Conservation (phyloP, 2,329 filamentous ascomycete species). For the Cladophialophora chaetospira region DNA sequence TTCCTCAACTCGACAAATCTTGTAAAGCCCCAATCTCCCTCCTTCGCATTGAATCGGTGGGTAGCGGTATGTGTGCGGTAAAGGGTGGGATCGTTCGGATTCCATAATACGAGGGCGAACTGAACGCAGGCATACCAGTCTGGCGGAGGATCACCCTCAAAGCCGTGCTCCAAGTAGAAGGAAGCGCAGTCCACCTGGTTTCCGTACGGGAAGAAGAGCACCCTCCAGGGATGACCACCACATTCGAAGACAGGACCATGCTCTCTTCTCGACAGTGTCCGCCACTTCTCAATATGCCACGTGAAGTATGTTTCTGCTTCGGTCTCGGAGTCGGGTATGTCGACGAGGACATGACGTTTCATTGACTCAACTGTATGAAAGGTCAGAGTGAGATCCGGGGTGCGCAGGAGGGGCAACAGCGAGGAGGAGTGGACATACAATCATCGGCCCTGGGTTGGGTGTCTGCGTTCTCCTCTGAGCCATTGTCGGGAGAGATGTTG, state of each 20-base stretch:
- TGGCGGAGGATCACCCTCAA: constrained; percentile 74
- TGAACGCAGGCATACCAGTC: constrained; percentile 97
- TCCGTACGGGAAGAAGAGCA: constrained; percentile 91
- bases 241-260: constrained; percentile 87
- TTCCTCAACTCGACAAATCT: constrained; percentile 84
- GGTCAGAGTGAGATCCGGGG: constrained; percentile 3
- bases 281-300: constrained; percentile 88
- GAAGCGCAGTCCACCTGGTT: constrained; percentile 94
- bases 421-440: constrained; percentile 43
- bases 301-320: constrained; percentile 75
- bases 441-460: constrained; percentile 61
- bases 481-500: constrained; percentile 63
- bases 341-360: constrained; percentile 74
- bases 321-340: constrained; percentile 76
- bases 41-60: constrained; percentile 93
- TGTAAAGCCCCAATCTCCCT: constrained; percentile 99
- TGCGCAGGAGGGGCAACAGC: neutral
- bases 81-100: constrained; percentile 85
- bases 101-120: constrained; percentile 92
- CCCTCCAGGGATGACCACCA: constrained; percentile 87
- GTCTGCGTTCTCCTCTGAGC: constrained; percentile 57
- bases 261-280: constrained; percentile 72
- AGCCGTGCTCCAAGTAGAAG: constrained; percentile 91
- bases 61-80: constrained; percentile 78
- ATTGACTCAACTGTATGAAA: constrained; percentile 72